phyloP scores from a whole-genome alignment of 257 asterid genomes.

The Nicotiana tomentosiformis region DNA sequence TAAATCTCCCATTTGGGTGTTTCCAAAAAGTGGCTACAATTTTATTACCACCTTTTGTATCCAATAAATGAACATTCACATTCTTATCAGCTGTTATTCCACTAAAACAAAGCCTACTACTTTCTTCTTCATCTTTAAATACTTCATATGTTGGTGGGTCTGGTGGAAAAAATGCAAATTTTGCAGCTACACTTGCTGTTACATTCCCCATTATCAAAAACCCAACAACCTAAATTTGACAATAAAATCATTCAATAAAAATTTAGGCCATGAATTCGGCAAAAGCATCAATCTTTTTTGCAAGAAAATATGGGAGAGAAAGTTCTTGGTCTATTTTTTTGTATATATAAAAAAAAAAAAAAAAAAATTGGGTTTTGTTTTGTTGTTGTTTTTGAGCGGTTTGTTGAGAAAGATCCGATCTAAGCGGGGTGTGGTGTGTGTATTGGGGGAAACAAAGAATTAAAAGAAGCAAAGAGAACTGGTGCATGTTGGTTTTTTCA shows the following conservation, averaged over 20 bases:
- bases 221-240: slow-evolving; percentile 12
- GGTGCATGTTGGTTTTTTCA: slow-evolving; percentile 16
- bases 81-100: slow-evolving; percentile 80
- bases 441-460: slow-evolving; percentile 14
- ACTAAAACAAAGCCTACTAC: slow-evolving; percentile 48
- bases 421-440: slow-evolving; percentile 43
- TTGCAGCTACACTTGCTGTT: slow-evolving; percentile 92
- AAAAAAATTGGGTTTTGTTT: neutral
- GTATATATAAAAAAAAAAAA: neutral
- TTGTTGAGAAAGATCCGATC: slow-evolving; percentile 66
- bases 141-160: slow-evolving; percentile 97
- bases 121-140: slow-evolving; percentile 57
- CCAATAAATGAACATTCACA: slow-evolving; percentile 77
- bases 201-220: slow-evolving; percentile 75
- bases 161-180: slow-evolving; percentile 96
- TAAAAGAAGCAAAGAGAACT: slow-evolving; percentile 28
- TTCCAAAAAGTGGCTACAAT: slow-evolving; percentile 93
- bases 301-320: neutral
- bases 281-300: slow-evolving; percentile 16
- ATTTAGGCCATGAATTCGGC: slow-evolving; percentile 26
- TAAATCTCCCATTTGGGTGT: slow-evolving; percentile 76
- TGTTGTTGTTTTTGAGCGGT: slow-evolving; percentile 20
- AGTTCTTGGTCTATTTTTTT: neutral
- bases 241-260: slow-evolving; percentile 6
- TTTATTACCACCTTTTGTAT: slow-evolving; percentile 73